Evolutionary conservation across 1,139 yeast genomes (phyloP), one percentile per base, ranked within the genome.

Genomic region (Lodderomyces theae): DNA sequence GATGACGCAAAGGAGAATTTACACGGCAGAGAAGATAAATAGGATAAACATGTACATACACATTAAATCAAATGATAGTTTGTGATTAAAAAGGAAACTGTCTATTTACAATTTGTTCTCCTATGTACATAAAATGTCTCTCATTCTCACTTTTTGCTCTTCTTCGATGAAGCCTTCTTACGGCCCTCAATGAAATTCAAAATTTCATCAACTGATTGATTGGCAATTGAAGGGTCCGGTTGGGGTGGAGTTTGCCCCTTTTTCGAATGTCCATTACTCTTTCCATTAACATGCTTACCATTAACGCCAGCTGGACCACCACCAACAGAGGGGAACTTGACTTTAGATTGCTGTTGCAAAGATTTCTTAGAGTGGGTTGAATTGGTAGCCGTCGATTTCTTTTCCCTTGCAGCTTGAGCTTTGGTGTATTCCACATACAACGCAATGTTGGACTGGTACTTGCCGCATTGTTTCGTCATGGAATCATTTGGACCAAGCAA

Each of bases 151-250:
- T 42, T 37, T 48, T 47, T 29, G 44, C 46, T 15, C 42, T 37
- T 46, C 49, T 50, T 51, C 48, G 49, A 34, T 5, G 35, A 21
- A 4, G 42, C 50, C 47, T 16, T 44, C 50, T 35, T 60, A 28
- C 53, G 32, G 37, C 85, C 86, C 58, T 81, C 84, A 52, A 84
- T 81, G 53, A 77, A 84, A 39, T 72, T 71, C 63, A 83, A 67
- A 47, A 84, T 77, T 44, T 82, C 90, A 40, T 82, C 90, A 43
- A 83, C 75, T 15, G 86, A 79, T 58, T 79, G 71, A 39, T 66
- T 63, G 11, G 83, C 82, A 48, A 82, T 71, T 31, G 71, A 75
- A 18, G 86, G 81, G 50, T 75, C 67, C 11, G 78, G 63, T 35
- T 62, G 55, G 10, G 57, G 51, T 45, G 64, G 65, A 42, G 62